Percentiles rank a stretch among this genome's conserved stretches.
phyloP scores from a whole-genome alignment of 2,329 filamentous ascomycete genomes.

The Phyllosticta citriasiana region DNA sequence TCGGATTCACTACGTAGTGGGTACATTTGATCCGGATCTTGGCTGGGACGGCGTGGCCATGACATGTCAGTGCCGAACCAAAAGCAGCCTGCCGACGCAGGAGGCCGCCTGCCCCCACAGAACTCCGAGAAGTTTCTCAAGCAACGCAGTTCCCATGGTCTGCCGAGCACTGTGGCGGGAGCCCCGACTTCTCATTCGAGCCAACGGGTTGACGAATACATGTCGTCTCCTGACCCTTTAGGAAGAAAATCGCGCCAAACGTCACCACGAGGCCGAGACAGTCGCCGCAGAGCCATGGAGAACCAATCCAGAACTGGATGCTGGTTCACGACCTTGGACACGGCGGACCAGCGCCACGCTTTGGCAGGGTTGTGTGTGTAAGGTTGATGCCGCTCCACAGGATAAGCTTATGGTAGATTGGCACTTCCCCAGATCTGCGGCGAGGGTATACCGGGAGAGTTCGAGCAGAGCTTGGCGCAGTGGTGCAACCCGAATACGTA shows the following conservation, averaged over 20 bases:
- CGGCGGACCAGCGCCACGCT: not conserved
- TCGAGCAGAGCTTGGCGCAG: not conserved
- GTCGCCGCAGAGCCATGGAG: not conserved
- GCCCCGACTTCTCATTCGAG: not conserved
- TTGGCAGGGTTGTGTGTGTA: not conserved
- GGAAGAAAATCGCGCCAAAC: not conserved
- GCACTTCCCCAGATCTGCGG: not conserved
- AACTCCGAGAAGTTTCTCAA: not conserved
- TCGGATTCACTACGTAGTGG: not conserved
- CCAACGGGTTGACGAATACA: not conserved
- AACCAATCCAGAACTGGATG: not conserved
- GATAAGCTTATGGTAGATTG: not conserved
- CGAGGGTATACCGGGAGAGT: not conserved
- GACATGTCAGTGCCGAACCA: not conserved
- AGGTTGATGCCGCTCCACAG: not conserved
- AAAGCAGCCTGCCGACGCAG: not conserved
- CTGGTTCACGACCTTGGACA: not conserved
- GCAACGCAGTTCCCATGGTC: not conserved
- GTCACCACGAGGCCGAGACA: not conserved
- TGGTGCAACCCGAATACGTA: not conserved
- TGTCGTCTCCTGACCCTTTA: not conserved
- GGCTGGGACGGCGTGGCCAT: not conserved
- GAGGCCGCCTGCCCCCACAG: not conserved
- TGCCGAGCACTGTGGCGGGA: not conserved
- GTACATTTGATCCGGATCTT: not conserved